These are phyloP conservation scores for Fusarium udum DNA, from an alignment of 2,329 filamentous ascomycete species.

Conservation along the genomic window DNA sequence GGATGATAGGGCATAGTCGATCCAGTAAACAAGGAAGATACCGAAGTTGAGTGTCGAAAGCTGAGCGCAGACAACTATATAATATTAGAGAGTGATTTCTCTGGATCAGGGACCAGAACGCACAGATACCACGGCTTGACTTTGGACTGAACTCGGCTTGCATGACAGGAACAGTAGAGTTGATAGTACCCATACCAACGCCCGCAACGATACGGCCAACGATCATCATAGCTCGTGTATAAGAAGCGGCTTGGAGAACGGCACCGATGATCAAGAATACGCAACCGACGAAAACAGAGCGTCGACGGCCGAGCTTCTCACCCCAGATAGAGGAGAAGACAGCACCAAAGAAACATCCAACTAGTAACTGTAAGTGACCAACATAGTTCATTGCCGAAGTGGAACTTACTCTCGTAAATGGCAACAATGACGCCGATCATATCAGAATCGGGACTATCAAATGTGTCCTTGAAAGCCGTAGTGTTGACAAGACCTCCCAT, in stretches of 20 bases:
- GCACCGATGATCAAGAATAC: constrained; percentile 57
- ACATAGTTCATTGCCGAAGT: not conserved
- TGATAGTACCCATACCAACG: constrained; percentile 57
- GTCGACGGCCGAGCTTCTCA: constrained; percentile 55
- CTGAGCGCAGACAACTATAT: constrained; percentile 55
- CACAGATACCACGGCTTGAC: constrained; percentile 49
- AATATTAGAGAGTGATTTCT: not conserved
- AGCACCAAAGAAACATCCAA: constrained; percentile 45
- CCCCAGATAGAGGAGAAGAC: constrained; percentile 50
- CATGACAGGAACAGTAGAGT: constrained; percentile 55
- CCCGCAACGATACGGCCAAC: constrained; percentile 59
- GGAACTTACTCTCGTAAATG: constrained; percentile 51
- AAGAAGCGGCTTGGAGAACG: constrained; percentile 55
- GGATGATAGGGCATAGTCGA: constrained; percentile 54
- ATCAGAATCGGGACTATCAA: constrained; percentile 50
- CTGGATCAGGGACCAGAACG: not conserved
- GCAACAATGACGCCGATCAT: constrained; percentile 59
- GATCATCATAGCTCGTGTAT: constrained; percentile 55
- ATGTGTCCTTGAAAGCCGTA: constrained; percentile 52
- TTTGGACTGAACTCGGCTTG: constrained; percentile 55
- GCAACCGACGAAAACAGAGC: constrained; percentile 54
- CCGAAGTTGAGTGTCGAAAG: constrained; percentile 59
- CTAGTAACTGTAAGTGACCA: constrained; percentile 10
- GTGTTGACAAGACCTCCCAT: constrained; percentile 55
- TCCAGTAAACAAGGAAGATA: constrained; percentile 57